Conservation (phyloP, 352 stramenopile genomes). For the Phytophthora boehmeriae region DNA sequence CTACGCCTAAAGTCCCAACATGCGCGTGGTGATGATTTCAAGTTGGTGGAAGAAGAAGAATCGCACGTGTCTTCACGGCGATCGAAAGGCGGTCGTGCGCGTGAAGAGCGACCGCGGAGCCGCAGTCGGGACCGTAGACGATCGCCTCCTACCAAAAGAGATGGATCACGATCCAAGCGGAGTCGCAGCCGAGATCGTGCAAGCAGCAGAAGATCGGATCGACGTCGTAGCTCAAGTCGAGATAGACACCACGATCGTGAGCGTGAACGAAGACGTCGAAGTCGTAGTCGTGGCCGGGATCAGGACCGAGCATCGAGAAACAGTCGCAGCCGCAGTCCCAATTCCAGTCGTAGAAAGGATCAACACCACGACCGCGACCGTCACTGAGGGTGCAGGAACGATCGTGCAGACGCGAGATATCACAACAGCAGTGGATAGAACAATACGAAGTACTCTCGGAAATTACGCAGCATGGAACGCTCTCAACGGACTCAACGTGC, state of each 20-base stretch:
- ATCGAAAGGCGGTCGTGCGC: slow-evolving; percentile 9
- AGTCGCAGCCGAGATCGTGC: slow-evolving; percentile 12
- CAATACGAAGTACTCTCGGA: no score
- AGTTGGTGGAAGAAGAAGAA: slow-evolving; percentile 58
- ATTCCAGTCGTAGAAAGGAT: slow-evolving; percentile 10
- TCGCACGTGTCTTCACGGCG: slow-evolving; percentile 6
- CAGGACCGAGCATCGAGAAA: slow-evolving; percentile 3
- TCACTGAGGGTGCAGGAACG: not conserved
- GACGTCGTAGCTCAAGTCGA: slow-evolving; percentile 14
- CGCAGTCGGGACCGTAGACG: slow-evolving; percentile 26
- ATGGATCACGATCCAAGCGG: slow-evolving; percentile 19
- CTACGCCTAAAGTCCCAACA: slow-evolving; percentile 52
- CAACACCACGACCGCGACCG: slow-evolving; percentile 6
- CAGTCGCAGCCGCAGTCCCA: slow-evolving; percentile 22
- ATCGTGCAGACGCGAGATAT: no score
- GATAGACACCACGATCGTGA: slow-evolving; percentile 14
- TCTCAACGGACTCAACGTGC: no score
- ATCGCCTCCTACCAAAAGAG: slow-evolving; percentile 12
- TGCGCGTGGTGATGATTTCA: slow-evolving; percentile 34
- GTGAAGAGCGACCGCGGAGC: slow-evolving; percentile 20
- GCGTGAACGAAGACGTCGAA: slow-evolving; percentile 21
- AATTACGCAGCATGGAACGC: no score
- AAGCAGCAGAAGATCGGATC: slow-evolving; percentile 5
- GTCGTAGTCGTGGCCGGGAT: slow-evolving; percentile 11
- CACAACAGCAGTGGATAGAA: no score